These are phyloP conservation scores for Perkinsus chesapeaki DNA, from an alignment of 169 alveolate species.

Conservation along the genomic window DNA sequence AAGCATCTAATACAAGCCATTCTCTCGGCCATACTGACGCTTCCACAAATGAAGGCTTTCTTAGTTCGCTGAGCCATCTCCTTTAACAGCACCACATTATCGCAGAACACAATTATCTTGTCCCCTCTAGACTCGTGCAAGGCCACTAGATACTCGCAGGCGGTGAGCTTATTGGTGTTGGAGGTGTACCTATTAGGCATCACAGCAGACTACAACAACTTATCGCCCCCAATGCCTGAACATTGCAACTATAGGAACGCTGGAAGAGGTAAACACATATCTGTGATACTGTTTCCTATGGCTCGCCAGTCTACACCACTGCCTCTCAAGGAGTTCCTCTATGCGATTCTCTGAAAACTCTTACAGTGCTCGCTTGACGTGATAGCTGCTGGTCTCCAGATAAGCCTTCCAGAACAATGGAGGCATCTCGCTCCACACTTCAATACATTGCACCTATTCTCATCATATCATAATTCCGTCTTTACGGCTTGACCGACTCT, in stretches of 20 bases:
- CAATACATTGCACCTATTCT: slow-evolving; percentile 84
- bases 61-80: slow-evolving; percentile 75
- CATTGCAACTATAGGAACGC: too few species aligned
- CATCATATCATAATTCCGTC: neutral
- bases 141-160: slow-evolving; percentile 86
- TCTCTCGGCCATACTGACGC: slow-evolving; percentile 77
- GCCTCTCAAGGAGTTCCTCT: slow-evolving; percentile 9
- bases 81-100: slow-evolving; percentile 87
- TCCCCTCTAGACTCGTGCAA: slow-evolving; percentile 94
- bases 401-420: slow-evolving; percentile 86
- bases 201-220: too few species aligned
- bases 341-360: neutral
- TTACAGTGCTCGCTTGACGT: slow-evolving; percentile 11
- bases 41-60: slow-evolving; percentile 85
- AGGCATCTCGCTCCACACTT: slow-evolving; percentile 99
- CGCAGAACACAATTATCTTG: slow-evolving; percentile 94
- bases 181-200: slow-evolving; percentile 43
- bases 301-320: too few species aligned
- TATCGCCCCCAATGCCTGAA: too few species aligned
- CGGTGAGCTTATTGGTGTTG: slow-evolving; percentile 92
- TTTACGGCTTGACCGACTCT: neutral
- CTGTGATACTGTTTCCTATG: too few species aligned
- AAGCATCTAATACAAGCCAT: slow-evolving; percentile 31
- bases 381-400: slow-evolving; percentile 42
- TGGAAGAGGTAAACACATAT: too few species aligned